Evolutionary conservation across 2,329 filamentous ascomycete genomes (phyloP), one percentile per base, ranked within the genome.

Genomic region (Colletotrichum tropicicola): DNA sequence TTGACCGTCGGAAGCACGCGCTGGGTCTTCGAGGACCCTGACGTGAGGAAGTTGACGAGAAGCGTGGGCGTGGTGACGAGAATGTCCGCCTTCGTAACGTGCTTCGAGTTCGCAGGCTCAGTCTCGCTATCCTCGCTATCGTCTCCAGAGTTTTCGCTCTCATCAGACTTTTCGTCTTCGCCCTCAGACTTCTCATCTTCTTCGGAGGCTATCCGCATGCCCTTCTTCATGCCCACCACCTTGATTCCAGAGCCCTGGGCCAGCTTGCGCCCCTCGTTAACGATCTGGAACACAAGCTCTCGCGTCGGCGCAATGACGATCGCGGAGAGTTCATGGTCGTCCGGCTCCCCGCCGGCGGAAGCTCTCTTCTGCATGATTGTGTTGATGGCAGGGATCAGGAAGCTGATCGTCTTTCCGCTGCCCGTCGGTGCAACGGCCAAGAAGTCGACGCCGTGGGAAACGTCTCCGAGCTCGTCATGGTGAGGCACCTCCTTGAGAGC

Each of bases 381-480:
- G 73, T 97, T 91, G 70, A 99, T 89, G 3, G 94, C 85, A 0
- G 95, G 94, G 43, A 99, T 92, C 71, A 98, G 79, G 73, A 98
- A 99, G 17, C 94, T 93, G 68, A 99, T 82, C 0, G 96, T 99
- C 83, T 99, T 99, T 45, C 96, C 96, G 75, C 95, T 98, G 23
- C 96, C 96, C 0, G 96, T 99, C 1, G 96, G 96, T 3, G 96
- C 96, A 44, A 98, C 89, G 0, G 93, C 92, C 68, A 99, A 78
- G 39, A 99, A 88, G 80, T 99, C 91, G 5, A 95, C 82, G 12
- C 76, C 77, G 52, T 70, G 67, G 6, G 69, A 68, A 27, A 74
- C 68, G 13, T 72, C 58, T 3, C 57, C 70, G 19, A 81, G 62
- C 19, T 78, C 76, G 21, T 73, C 73, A 25, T 75, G 77, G 4